A percentile compares a stretch with the other conserved stretches of the same genome.
Evolutionary conservation across 1,139 yeast species (phyloP).

Genomic region (Chernovozyma sophiae-reginae): DNA sequence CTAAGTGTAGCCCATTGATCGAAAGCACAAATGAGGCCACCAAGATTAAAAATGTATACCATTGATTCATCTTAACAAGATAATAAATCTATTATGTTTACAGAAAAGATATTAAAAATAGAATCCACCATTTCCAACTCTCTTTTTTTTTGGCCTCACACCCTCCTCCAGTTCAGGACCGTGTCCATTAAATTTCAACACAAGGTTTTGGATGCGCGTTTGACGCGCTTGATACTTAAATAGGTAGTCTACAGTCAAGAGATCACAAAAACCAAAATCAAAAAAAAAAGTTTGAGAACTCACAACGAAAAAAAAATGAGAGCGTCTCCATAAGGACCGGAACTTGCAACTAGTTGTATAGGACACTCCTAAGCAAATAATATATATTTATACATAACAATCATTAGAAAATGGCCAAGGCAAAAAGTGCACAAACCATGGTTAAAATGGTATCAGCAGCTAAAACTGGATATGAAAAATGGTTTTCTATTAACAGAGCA

Average conservation of each 20-base stretch:
- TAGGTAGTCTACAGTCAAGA: slow-evolving; percentile 13
- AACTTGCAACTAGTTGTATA: no score
- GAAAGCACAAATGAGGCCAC: slow-evolving; percentile 15
- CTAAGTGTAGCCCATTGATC: slow-evolving; percentile 35
- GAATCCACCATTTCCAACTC: no score
- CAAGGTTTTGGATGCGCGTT: slow-evolving; percentile 3
- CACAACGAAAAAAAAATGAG: no score
- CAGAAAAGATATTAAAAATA: no score
- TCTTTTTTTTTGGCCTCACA: no score
- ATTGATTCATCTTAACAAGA: slow-evolving; percentile 2
- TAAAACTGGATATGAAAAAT: slow-evolving; percentile 79
- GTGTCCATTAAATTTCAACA: slow-evolving; percentile 7
- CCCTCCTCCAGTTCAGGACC: no score
- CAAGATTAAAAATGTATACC: neutral
- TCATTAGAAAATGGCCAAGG: slow-evolving; percentile 33
- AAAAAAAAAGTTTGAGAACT: no score
- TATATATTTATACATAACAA: neutral
- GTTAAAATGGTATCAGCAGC: slow-evolving; percentile 72
- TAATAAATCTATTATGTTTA: no score
- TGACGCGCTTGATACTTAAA: slow-evolving; percentile 10
- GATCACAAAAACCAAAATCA: neutral
- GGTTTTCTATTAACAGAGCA: slow-evolving; percentile 77
- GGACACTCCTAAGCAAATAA: no score
- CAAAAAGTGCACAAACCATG: slow-evolving; percentile 44
- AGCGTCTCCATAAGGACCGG: no score